Percentiles rank a stretch among this genome's conserved stretches.
Evolutionary conservation across 78 protist genomes (phyloP).

Genomic region (Dictyostelium purpureum): DNA sequence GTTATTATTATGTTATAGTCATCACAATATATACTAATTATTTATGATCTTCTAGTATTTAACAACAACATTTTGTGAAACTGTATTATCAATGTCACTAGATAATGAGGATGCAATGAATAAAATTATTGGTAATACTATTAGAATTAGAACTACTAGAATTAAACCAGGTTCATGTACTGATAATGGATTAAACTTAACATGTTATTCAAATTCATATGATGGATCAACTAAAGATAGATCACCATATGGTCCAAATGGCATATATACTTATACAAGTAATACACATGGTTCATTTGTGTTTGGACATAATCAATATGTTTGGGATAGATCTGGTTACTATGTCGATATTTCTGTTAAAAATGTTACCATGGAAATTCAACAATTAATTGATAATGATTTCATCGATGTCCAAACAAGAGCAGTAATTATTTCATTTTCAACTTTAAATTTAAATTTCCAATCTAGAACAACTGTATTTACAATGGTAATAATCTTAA

Average conservation of each 20-base stretch:
- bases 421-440: constrained; percentile 57
- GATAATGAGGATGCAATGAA: constrained; percentile 33
- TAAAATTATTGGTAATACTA: constrained; percentile 12
- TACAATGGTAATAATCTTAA: constrained; percentile 1
- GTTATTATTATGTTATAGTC: too few relatives aligned
- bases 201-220: constrained; percentile 42
- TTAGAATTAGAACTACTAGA: constrained; percentile 46
- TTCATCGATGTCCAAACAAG: constrained; percentile 39
- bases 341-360: constrained; percentile 27
- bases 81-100: constrained; percentile 1
- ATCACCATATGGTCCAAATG: not conserved
- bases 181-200: not conserved
- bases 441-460: constrained; percentile 26
- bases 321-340: constrained; percentile 42
- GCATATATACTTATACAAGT: not conserved
- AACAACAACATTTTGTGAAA: not conserved
- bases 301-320: constrained; percentile 56
- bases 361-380: not conserved
- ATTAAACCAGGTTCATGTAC: constrained; percentile 30
- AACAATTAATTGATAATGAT: constrained; percentile 3
- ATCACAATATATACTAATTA: too few relatives aligned
- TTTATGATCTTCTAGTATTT: too few relatives aligned
- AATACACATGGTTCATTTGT: constrained; percentile 29
- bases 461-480: constrained; percentile 43
- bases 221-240: constrained; percentile 1